phyloP scores from a whole-genome alignment of 2,329 filamentous ascomycete species.

The Aspergillus sergii region DNA sequence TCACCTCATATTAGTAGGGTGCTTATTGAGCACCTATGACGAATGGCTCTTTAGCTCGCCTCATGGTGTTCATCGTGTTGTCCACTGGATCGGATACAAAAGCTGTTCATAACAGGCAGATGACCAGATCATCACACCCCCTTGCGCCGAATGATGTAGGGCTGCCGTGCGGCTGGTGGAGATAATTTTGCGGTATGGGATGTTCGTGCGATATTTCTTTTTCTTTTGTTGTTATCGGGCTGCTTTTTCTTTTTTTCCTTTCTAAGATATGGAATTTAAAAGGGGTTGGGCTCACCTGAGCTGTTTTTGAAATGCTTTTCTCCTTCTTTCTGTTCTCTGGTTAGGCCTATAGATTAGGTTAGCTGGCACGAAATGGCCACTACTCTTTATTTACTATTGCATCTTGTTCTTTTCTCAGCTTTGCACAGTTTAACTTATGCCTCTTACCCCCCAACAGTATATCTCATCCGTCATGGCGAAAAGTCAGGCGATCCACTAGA shows the following conservation, averaged over 20 bases:
- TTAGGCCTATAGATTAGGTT: not conserved
- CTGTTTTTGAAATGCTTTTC: not conserved
- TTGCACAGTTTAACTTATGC: constrained; percentile 5
- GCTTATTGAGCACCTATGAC: not conserved
- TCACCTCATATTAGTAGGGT: not conserved
- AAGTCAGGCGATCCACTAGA: constrained; percentile 27
- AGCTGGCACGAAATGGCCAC: not conserved
- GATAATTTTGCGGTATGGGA: not conserved
- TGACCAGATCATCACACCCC: not conserved
- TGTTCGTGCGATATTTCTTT: not conserved
- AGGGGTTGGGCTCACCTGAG: not conserved
- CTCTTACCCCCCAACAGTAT: constrained; percentile 25
- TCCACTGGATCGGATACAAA: not conserved
- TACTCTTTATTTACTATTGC: constrained; percentile 4
- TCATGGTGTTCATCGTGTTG: not conserved
- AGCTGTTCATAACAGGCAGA: not conserved
- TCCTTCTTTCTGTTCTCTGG: not conserved
- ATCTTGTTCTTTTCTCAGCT: not conserved
- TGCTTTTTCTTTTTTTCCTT: not conserved
- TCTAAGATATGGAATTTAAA: not conserved
- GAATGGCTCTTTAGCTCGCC: not conserved
- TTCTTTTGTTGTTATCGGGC: not conserved
- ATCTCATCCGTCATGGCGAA: constrained; percentile 36
- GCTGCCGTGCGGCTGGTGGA: not conserved
- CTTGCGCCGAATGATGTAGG: not conserved